These are phyloP conservation scores for Penicillium simplicissimum DNA, from an alignment of 495 filamentous ascomycete species.

Conservation along the genomic window DNA sequence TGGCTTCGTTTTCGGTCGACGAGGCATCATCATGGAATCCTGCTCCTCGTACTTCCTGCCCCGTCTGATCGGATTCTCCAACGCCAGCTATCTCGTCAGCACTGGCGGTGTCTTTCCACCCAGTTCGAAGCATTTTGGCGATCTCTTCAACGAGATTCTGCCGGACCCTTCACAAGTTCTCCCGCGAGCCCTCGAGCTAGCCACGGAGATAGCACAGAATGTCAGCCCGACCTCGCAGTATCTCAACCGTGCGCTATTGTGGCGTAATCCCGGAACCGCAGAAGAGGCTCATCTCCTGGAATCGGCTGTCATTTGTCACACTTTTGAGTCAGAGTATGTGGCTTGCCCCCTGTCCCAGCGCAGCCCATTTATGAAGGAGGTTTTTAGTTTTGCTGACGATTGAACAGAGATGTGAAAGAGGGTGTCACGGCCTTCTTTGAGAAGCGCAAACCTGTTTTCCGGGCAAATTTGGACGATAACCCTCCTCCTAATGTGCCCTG, in stretches of 20 bases:
- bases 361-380: not conserved
- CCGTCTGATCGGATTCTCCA: conserved; percentile 56
- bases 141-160: conserved; percentile 58
- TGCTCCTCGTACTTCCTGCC: conserved; percentile 65
- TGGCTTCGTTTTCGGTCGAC: conserved; percentile 64
- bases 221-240: conserved; percentile 54
- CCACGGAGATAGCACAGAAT: conserved; percentile 58
- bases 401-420: conserved; percentile 46
- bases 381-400: conserved; percentile 6
- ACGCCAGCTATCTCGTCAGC: conserved; percentile 54
- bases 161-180: conserved; percentile 52
- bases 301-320: conserved; percentile 54
- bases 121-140: conserved; percentile 39
- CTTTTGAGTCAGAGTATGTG: conserved; percentile 49
- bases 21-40: conserved; percentile 64
- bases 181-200: conserved; percentile 56
- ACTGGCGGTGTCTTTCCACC: conserved; percentile 38
- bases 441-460: conserved; percentile 54
- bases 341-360: conserved; percentile 12
- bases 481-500: conserved; percentile 31
- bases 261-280: conserved; percentile 51
- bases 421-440: conserved; percentile 49
- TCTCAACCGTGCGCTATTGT: conserved; percentile 63
- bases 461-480: conserved; percentile 39
- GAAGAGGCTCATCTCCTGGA: conserved; percentile 63